Base-by-base conservation (phyloP, 164 flowering plant genomes). In the Santalum album region DNA sequence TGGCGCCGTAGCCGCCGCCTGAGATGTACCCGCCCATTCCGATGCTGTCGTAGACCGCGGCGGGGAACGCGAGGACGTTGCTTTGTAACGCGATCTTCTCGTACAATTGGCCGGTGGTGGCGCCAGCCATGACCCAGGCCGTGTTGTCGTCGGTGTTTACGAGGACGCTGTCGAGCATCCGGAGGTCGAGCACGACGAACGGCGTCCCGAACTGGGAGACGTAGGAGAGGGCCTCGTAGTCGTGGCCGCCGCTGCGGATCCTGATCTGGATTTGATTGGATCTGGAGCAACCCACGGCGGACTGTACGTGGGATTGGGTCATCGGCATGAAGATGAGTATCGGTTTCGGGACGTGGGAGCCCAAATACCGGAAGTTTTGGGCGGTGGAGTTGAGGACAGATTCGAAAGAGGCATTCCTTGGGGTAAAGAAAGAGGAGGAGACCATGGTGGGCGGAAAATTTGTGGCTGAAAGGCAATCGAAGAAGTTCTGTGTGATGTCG, bases 181-280 rank as follows among this genome's bases (percentile, higher is more conserved):
- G 19, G 19, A 78, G 58, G 59, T 73, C 80, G 1, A 76, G 40
- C 1, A 78, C 20, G 5, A 72, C 32, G 47, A 71, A 78, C 1
- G 83, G 77, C 1, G 64, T 25, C 23, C 66, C 72, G 1, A 59
- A 55, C 34, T 69, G 56, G 1, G 83, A 62, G 0, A 49, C 66
- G 25, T 71, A 78, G 6, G 80, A 78, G 24, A 74, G 52, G 12
- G 68, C 81, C 56, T 76, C 81, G 39, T 71, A 71, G 55, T 75
- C 82, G 62, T 77, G 78, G 51, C 82, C 82, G 0, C 79, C 82
- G 22, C 82, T 78, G 6, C 77, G 68, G 26, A 69, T 48, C 20
- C 77, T 51, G 5, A 76, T 46, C 19, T 65, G 72, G 11, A 73
- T 16, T 2, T 46, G 35, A 7, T 53, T 63, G 55, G 64, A 16